Evolutionary conservation across 2,329 filamentous ascomycete species (phyloP).

Genomic region (Geoglossum cookeanum): DNA sequence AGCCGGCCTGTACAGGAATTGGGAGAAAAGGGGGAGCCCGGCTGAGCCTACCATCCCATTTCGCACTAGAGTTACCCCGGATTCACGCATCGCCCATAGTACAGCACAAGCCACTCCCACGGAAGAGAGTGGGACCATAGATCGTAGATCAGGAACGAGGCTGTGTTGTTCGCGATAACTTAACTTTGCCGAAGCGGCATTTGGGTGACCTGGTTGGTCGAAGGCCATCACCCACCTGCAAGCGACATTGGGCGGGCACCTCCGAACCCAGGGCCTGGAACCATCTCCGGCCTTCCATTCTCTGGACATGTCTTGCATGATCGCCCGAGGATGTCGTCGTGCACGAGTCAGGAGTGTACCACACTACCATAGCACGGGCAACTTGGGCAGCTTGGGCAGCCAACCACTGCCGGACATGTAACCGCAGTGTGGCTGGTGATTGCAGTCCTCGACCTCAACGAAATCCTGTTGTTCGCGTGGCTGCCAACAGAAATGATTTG

Average conservation of each 20-base stretch:
- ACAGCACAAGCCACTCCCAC: background rate
- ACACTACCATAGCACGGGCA: background rate
- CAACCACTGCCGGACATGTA: background rate
- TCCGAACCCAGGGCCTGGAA: background rate
- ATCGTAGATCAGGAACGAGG: background rate
- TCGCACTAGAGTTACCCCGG: background rate
- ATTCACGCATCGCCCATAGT: background rate
- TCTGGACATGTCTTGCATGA: background rate
- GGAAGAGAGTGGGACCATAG: background rate
- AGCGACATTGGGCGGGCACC: background rate
- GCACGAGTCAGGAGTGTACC: background rate
- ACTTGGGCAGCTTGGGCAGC: background rate
- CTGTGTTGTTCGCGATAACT: background rate
- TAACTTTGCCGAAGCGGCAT: background rate
- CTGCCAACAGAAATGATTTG: background rate
- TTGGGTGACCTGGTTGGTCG: background rate
- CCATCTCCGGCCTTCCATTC: background rate
- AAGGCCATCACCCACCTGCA: background rate
- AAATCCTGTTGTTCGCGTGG: background rate
- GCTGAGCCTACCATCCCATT: background rate
- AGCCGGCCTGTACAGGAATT: background rate
- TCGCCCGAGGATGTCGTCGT: background rate
- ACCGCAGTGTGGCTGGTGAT: background rate
- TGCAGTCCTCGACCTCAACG: background rate
- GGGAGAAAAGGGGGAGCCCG: background rate